Evolutionary conservation across 768 basidiomycete genomes (phyloP).

Genomic region (Termitomyces sp.): DNA sequence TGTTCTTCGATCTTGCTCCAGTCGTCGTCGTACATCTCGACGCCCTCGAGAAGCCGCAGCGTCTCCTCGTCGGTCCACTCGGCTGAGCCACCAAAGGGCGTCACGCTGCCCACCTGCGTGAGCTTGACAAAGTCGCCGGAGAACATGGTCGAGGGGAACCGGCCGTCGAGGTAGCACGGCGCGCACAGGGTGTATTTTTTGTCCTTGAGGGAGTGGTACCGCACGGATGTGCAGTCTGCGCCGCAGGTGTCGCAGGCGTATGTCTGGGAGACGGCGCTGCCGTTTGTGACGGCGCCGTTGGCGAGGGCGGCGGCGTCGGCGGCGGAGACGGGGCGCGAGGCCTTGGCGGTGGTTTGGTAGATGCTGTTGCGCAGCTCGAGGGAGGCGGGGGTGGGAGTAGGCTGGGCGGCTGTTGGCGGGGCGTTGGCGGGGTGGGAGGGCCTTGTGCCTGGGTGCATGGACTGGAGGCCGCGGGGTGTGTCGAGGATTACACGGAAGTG

Average conservation of each 20-base stretch:
- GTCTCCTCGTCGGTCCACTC: constrained; percentile 93
- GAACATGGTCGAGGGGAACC: constrained; percentile 95
- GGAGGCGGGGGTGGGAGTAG: constrained; percentile 60
- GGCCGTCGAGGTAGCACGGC: constrained; percentile 91
- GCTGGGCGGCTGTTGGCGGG: constrained; percentile 30
- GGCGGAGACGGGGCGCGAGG: constrained; percentile 64
- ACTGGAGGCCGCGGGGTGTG: constrained; percentile 92
- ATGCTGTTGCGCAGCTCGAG: constrained; percentile 86
- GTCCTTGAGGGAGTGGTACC: constrained; percentile 91
- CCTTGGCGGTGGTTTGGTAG: constrained; percentile 83
- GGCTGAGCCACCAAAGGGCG: constrained; percentile 29
- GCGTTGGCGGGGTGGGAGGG: constrained; percentile 39
- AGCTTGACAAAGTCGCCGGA: constrained; percentile 95
- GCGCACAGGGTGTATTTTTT: constrained; percentile 89
- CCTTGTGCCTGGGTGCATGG: constrained; percentile 79
- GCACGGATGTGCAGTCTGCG: constrained; percentile 80
- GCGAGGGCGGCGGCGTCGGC: constrained; percentile 64
- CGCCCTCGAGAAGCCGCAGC: constrained; percentile 84
- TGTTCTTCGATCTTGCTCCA: constrained; percentile 93
- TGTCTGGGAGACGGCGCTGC: constrained; percentile 27
- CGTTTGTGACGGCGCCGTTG: constrained; percentile 41
- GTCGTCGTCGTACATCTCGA: constrained; percentile 98
- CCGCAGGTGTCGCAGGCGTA: constrained; percentile 94
- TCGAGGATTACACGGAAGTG: constrained; percentile 98
- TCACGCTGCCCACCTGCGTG: constrained; percentile 36